These are phyloP conservation scores for Xerocomellus intermedius DNA, from an alignment of 768 basidiomycete species.

Conservation along the genomic window DNA sequence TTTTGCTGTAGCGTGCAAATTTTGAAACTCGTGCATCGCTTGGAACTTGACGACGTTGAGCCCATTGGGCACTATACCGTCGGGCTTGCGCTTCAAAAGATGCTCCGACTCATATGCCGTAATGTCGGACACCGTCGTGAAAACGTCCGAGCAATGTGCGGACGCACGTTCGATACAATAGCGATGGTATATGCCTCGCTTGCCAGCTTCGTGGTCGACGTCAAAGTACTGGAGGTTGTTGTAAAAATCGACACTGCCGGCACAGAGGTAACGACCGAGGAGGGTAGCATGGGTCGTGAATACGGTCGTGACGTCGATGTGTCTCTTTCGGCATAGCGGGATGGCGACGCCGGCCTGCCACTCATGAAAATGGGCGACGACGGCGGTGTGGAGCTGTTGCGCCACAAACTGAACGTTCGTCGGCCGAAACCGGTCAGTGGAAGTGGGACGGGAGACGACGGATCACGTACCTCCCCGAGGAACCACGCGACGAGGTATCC, in stretches of 20 bases:
- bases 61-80: conserved; percentile 96
- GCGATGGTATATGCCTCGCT: conserved; percentile 96
- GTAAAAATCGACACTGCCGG: conserved; percentile 98
- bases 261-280: conserved; percentile 97
- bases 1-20: conserved; percentile 88
- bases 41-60: conserved; percentile 99
- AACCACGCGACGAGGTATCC: conserved; percentile 99
- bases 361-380: conserved; percentile 98
- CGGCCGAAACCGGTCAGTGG: conserved; percentile 9
- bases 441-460: conserved; percentile 4
- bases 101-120: conserved; percentile 98
- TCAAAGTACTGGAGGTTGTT: conserved; percentile 99
- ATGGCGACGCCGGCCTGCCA: conserved; percentile 99
- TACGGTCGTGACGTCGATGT: conserved; percentile 97
- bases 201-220: conserved; percentile 98
- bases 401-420: conserved; percentile 61
- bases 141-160: conserved; percentile 95
- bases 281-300: conserved; percentile 99
- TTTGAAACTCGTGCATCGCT: conserved; percentile 99
- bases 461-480: conserved; percentile 82
- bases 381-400: conserved; percentile 77
- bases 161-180: conserved; percentile 98
- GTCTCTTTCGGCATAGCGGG: conserved; percentile 90
- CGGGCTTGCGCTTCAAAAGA: conserved; percentile 93
- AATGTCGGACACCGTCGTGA: conserved; percentile 97